Base-by-base conservation (phyloP, 225 moss, liverwort and hornwort genomes). In the Asterella californica region DNA sequence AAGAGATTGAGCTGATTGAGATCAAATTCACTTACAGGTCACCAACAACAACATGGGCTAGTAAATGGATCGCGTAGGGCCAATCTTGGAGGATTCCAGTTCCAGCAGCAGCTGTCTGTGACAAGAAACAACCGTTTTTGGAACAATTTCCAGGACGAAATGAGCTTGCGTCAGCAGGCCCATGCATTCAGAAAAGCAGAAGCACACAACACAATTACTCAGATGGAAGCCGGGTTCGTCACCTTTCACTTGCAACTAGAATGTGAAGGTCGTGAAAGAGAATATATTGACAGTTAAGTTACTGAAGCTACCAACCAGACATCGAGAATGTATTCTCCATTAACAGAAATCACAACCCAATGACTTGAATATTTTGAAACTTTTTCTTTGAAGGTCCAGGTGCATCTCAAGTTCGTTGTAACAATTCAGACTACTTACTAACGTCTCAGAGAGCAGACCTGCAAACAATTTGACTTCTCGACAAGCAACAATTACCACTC, bases 21-120 rank as follows among this genome's bases (percentile, higher is more conserved):
- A 33, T 74, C 15, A 54, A 52, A 22, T 75, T 75, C 2, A 63
- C 94, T 96, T 90, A 96, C 97, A 99, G 81, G 80, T 99, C 97
- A 36, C 83, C 90, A 79, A 88, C 92, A 49, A 92, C 88, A 86
- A 93, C 91, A 87, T 99, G 97, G 8, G 91, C 90, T 65, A 99
- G 91, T 75, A 99, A 81, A 76, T 99, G 97, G 22, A 94, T 88
- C 48, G 92, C 78, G 80, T 90, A 93, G 45, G 95, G 94, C 97
- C 97, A 99, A 69, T 95, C 93, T 75, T 88, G 88, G 38, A 91
- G 91, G 74, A 90, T 91, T 33, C 87, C 88, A 63, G 83, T 82
- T 86, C 91, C 91, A 69, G 91, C 82, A 70, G 95, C 89, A 84
- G 94, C 91, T 88, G 88, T 82, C 95, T 99, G 89, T 77, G 75